Percentiles rank a stretch among this genome's conserved stretches.
Evolutionary conservation across 306 rosid species (phyloP).

Genomic region (Gastrolobium bilobum): DNA sequence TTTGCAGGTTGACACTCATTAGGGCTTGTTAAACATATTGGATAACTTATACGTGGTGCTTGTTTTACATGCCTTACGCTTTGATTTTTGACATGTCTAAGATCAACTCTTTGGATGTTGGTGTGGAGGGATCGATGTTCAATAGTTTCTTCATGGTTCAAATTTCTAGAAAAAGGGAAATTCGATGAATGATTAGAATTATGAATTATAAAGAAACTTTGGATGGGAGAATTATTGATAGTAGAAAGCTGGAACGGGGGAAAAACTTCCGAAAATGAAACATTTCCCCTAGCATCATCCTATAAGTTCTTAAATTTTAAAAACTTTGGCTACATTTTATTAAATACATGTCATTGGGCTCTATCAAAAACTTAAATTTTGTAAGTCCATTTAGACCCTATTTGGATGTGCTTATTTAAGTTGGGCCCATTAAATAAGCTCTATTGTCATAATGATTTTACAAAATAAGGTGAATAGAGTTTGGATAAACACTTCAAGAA

Average conservation of each 20-base stretch:
- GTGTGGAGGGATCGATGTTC: background rate
- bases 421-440: background rate
- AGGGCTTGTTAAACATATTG: too few relatives aligned
- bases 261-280: too few relatives aligned
- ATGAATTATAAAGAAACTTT: background rate
- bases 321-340: background rate
- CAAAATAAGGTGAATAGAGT: background rate
- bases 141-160: background rate
- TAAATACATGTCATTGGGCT: background rate
- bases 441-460: background rate
- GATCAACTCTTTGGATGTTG: too few relatives aligned
- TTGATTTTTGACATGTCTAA: too few relatives aligned
- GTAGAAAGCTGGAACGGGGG: background rate
- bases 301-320: too few relatives aligned
- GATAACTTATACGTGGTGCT: too few relatives aligned
- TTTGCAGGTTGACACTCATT: too few relatives aligned
- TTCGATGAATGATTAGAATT: background rate
- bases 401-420: too few relatives aligned
- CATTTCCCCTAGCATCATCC: too few relatives aligned
- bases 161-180: background rate
- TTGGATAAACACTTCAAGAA: background rate
- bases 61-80: too few relatives aligned
- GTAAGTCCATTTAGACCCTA: too few relatives aligned
- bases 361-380: too few relatives aligned
- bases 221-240: background rate